Percentiles rank a stretch among this genome's conserved stretches.
Conservation (phyloP, 768 basidiomycete species). For the Kwoniella europaea region DNA sequence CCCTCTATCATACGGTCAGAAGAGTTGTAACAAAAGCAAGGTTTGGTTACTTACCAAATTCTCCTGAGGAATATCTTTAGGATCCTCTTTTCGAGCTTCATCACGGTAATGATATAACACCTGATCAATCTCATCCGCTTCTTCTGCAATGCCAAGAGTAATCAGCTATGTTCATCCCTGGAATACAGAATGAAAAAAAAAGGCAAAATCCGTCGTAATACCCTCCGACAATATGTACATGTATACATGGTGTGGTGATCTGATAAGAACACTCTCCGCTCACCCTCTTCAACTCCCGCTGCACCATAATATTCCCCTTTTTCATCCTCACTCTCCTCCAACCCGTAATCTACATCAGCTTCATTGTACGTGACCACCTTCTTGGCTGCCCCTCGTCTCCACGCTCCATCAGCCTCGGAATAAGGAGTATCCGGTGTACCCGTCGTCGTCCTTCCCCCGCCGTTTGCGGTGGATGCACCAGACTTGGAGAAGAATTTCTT, state of each 20-base stretch:
- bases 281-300: conserved; percentile 29
- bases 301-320: conserved; percentile 27
- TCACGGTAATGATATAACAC: conserved; percentile 86
- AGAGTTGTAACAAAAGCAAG: conserved; percentile 2
- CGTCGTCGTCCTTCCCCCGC: conserved; percentile 12
- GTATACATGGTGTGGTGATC: conserved; percentile 4
- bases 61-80: conserved; percentile 80
- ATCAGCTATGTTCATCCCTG: no score
- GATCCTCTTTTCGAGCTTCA: conserved; percentile 69
- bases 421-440: conserved; percentile 37
- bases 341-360: conserved; percentile 52
- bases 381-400: conserved; percentile 48
- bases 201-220: no score
- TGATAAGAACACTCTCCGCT: conserved; percentile 17
- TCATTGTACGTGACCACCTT: conserved; percentile 53
- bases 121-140: conserved; percentile 70
- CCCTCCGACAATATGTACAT: no score
- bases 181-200: no score
- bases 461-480: conserved; percentile 3
- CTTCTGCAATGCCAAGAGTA: no score
- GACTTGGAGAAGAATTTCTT: conserved; percentile 37
- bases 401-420: conserved; percentile 37
- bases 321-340: conserved; percentile 43
- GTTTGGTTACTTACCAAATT: conserved; percentile 70
- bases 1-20: no score